These are phyloP conservation scores for Calonectria leucothoes DNA, from an alignment of 2,329 filamentous ascomycete species.

Conservation along the genomic window DNA sequence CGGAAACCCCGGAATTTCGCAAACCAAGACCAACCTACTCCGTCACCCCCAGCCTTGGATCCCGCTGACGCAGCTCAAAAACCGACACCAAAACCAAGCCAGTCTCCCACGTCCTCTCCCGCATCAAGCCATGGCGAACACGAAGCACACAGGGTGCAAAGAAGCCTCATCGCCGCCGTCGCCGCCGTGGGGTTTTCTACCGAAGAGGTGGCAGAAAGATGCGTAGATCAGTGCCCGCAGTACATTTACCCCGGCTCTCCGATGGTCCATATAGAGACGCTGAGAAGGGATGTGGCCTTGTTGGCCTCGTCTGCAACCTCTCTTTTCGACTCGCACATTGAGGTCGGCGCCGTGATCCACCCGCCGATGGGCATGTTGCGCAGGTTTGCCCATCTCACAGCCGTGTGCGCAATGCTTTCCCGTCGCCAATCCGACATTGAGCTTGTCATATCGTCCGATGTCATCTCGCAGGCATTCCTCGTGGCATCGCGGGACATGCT, in stretches of 20 bases:
- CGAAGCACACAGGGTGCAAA: neutral
- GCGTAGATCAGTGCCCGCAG: neutral
- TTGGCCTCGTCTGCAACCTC: neutral
- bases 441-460: neutral
- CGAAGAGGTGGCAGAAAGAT: neutral
- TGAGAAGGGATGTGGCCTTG: neutral
- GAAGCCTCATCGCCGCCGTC: neutral
- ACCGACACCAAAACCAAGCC: neutral
- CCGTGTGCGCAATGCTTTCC: neutral
- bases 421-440: neutral
- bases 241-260: neutral
- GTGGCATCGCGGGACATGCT: neutral
- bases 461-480: neutral
- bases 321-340: neutral
- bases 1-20: neutral
- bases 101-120: neutral
- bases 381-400: neutral
- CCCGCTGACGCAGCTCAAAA: neutral
- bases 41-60: neutral
- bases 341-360: neutral
- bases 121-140: neutral
- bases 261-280: neutral
- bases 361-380: neutral
- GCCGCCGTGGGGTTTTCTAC: neutral
- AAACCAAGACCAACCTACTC: neutral